Percentiles rank a stretch among this genome's conserved stretches.
Conservation (phyloP, 169 alveolate species). For the Plasmodium knowlesi region DNA sequence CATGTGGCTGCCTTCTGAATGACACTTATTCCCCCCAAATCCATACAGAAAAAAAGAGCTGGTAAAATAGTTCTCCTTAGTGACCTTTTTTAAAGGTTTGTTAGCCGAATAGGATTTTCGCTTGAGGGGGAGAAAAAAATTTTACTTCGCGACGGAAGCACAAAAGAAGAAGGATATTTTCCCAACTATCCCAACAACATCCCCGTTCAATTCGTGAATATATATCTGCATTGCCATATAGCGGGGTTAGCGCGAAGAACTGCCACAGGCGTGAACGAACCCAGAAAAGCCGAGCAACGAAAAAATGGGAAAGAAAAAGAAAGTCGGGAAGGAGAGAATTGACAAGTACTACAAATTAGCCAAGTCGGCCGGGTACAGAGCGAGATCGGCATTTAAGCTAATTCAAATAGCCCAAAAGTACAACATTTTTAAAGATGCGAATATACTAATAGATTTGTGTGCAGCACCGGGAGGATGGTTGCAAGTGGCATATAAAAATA, state of each 20-base stretch:
- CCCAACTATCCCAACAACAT: background rate
- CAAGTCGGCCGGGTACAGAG: conserved; percentile 98
- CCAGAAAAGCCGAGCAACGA: background rate
- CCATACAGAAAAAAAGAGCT: background rate
- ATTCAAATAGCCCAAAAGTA: conserved; percentile 97
- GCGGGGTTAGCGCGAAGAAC: background rate
- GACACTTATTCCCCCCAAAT: background rate
- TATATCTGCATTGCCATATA: background rate
- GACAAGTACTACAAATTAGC: conserved; percentile 98
- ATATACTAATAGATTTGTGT: conserved; percentile 96
- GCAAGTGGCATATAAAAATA: conserved; percentile 93
- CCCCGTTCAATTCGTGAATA: background rate
- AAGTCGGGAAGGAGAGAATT: conserved; percentile 93
- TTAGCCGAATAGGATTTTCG: background rate
- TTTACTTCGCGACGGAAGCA: background rate
- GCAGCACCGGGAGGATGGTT: conserved; percentile 99
- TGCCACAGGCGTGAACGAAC: background rate
- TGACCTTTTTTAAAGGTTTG: background rate
- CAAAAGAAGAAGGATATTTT: background rate
- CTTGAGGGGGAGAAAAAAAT: background rate
- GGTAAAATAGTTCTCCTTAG: background rate
- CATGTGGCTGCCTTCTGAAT: background rate
- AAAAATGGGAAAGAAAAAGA: conserved; percentile 88
- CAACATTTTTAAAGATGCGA: conserved; percentile 88
- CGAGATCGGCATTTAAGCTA: conserved; percentile 99